Base-by-base conservation (phyloP, 2,329 filamentous ascomycete species). In the Phialocephala sp. region DNA sequence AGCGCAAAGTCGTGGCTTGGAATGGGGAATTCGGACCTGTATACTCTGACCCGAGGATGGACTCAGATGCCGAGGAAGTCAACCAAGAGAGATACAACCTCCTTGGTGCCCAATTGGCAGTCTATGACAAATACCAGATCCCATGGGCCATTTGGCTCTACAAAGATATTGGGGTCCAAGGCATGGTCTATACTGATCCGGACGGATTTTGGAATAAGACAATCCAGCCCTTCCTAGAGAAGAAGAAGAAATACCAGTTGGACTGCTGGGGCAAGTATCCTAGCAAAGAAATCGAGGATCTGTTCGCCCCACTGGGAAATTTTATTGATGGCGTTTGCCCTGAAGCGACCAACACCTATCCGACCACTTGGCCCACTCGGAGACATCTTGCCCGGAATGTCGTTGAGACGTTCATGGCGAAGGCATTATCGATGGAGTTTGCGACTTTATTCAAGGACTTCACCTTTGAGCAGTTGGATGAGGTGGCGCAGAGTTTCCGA, bases 111-210 rank as follows among this genome's bases (percentile, higher is more conserved):
- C 82, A 84, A 71, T 74, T 87, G 36, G 74, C 76, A 12, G 82
- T 87, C 50, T 87, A 87, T 72, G 80, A 82, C 60, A 80, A 82
- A 73, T 75, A 83, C 65, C 74, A 80, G 58, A 83, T 84, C 41
- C 78, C 80, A 61, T 89, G 86, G 87, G 83, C 78, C 15, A 89
- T 89, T 71, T 87, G 85, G 84, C 75, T 85, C 0, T 87, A 85
- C 75, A 87, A 87, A 72, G 84, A 87, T 65, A 81, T 87, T 45
- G 83, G 84, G 0, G 79, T 83, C 54, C 84, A 86, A 73, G 85
- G 84, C 6, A 85, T 87, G 84, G 77, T 84, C 0, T 82, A 84
- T 66, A 77, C 82, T 8, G 50, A 64, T 27, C 68, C 69, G 12
- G 58, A 81, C 12, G 81, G 79, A 8, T 69, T 78, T 1, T 87